Conservation (phyloP, 2,329 filamentous ascomycete genomes). For the Xylariaceae sp. region DNA sequence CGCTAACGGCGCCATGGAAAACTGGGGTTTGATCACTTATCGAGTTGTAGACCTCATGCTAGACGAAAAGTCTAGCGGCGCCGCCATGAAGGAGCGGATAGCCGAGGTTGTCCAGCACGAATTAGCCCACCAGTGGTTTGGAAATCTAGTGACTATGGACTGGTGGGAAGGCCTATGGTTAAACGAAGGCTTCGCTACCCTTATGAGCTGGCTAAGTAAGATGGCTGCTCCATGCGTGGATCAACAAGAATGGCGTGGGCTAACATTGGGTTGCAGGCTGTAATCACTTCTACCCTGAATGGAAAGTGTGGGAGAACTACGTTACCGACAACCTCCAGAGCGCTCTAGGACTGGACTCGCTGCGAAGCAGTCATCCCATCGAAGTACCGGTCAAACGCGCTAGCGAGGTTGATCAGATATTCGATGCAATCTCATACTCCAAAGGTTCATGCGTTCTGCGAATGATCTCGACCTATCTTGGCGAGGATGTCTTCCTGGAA, state of each 20-base stretch:
- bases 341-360: constrained; percentile 79
- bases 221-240: constrained; percentile 3
- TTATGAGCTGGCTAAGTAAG: constrained; percentile 69
- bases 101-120: constrained; percentile 97
- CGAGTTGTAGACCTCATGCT: constrained; percentile 85
- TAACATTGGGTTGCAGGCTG: constrained; percentile 60
- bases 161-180: constrained; percentile 98
- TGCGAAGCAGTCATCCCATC: constrained; percentile 92
- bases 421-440: constrained; percentile 94
- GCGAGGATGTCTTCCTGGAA: constrained; percentile 88
- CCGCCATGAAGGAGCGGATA: constrained; percentile 83
- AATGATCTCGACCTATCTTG: constrained; percentile 95
- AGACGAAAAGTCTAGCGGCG: constrained; percentile 86
- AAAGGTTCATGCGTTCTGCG: constrained; percentile 94
- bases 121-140: constrained; percentile 96
- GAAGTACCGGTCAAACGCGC: constrained; percentile 94
- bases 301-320: constrained; percentile 96
- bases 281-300: constrained; percentile 93
- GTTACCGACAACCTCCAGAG: constrained; percentile 89
- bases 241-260: background rate
- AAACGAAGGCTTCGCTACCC: constrained; percentile 87
- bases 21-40: constrained; percentile 95
- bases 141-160: constrained; percentile 95
- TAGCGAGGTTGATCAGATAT: constrained; percentile 96
- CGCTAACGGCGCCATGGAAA: constrained; percentile 94